Conservation (phyloP, 2,329 filamentous ascomycete genomes). For the Gaeumannomyces tritici region DNA sequence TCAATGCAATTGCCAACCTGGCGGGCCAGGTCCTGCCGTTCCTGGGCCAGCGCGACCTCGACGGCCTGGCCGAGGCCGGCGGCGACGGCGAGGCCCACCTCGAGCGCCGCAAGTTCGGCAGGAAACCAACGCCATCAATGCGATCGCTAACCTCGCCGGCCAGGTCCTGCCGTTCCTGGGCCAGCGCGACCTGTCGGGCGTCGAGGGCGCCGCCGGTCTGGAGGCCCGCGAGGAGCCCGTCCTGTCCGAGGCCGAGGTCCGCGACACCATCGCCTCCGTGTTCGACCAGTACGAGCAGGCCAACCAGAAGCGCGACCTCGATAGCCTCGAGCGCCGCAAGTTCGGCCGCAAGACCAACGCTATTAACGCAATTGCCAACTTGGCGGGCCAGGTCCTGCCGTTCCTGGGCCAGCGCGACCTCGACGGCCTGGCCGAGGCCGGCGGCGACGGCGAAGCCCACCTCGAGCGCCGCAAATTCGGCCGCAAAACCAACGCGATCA, state of each 20-base stretch:
- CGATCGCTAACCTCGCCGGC: neutral
- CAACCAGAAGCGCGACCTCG: neutral
- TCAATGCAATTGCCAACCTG: neutral
- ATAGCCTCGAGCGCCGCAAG: neutral
- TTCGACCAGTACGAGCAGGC: neutral
- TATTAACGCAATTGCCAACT: no score
- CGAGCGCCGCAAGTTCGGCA: neutral
- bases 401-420: no score
- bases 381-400: no score
- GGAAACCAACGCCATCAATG: neutral
- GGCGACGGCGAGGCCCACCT: neutral
- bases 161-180: neutral
- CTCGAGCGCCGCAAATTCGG: neutral
- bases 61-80: neutral
- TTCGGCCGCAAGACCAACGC: neutral
- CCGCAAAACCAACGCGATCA: neutral
- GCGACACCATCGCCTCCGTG: neutral
- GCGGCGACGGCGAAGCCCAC: no score
- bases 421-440: no score
- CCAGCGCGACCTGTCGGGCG: neutral
- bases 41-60: neutral
- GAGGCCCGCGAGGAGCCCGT: neutral
- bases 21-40: neutral
- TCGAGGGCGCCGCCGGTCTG: neutral
- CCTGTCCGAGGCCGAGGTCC: neutral